Evolutionary conservation across 31 red algal species (phyloP).

Genomic region (Endocladia muricata): DNA sequence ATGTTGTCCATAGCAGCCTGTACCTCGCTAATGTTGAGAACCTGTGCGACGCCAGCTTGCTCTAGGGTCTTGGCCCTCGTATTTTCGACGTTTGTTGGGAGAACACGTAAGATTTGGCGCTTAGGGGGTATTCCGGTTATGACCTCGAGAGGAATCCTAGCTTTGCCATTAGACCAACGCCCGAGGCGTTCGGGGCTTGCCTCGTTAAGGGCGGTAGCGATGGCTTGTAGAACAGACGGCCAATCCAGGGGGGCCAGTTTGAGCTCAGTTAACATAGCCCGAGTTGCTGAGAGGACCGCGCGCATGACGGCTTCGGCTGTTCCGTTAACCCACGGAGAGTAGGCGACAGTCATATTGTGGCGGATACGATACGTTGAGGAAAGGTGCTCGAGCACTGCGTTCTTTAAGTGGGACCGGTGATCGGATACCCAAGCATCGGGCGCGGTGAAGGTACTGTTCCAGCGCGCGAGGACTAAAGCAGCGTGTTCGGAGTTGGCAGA

Average conservation of each 20-base stretch:
- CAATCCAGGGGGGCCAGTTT: constrained; percentile 7
- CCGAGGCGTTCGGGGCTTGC: background rate
- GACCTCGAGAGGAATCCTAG: background rate
- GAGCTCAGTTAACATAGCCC: background rate
- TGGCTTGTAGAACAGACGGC: background rate
- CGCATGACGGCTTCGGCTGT: constrained; percentile 15
- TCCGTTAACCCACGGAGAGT: constrained; percentile 2
- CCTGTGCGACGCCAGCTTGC: background rate
- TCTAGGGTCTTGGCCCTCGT: background rate
- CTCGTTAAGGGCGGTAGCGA: constrained; percentile 5
- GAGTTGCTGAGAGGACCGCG: background rate
- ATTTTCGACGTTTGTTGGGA: background rate
- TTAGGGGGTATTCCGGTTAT: constrained; percentile 10
- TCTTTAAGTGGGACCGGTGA: constrained; percentile 17
- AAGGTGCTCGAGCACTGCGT: background rate
- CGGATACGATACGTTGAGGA: background rate
- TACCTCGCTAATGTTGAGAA: background rate
- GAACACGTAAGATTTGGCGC: background rate
- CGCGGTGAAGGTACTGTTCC: background rate
- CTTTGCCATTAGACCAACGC: background rate
- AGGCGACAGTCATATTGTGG: background rate
- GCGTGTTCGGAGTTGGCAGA: constrained; percentile 24
- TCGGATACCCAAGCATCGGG: background rate
- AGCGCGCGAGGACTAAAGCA: constrained; percentile 2
- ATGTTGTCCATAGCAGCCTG: background rate